Base-by-base conservation (phyloP, 805 yeast species). In the Vanderwaltozyma tropicalis region DNA sequence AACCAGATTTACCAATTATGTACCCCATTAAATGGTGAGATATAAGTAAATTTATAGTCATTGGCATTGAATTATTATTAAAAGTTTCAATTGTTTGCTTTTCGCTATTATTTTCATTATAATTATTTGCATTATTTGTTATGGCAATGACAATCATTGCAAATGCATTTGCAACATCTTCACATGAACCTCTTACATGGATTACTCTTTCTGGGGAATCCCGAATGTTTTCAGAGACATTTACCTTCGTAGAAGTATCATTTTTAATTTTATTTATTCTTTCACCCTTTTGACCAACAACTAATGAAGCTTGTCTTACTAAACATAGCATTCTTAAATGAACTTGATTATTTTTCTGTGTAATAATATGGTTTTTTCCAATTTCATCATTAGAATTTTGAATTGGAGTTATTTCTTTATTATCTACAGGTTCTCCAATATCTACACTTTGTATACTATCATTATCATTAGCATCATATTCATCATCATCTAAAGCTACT, bases 221-320 rank as follows among this genome's bases (percentile, higher is more conserved):
- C 47, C 73, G 71, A 37, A 78, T 63, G 53, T 83, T 82, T 39
- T 82, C 89, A 48, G 83, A 74, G 12, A 82, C 84, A 48, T 76
- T 74, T 31, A 84, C 69, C 45, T 80, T 67, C 7, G 83, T 80
- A 38, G 67, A 67, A 2, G 89, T 76, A 35, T 66, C 65, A 10
- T 71, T 77, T 47, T 83, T 75, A 38, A 83, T 71, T 42, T 69
- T 78, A 31, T 72, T 68, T 35, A 83, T 80, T 13, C 69, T 72
- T 40, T 78, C 85, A n/a, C 94, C 94, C 39, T 80, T 80, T 47
- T 78, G 79, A 0, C 94, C 94, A 13, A 83, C 89, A 32, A 83
- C 67, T 16, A 72, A 57, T 3, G 83, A 76, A 1, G 94, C 88
- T 51, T 84, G 88, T 47, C 75, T 79, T 13, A 80, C 82, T 3